phyloP scores from a whole-genome alignment of 768 basidiomycete species.

The Auriculariales sp. region DNA sequence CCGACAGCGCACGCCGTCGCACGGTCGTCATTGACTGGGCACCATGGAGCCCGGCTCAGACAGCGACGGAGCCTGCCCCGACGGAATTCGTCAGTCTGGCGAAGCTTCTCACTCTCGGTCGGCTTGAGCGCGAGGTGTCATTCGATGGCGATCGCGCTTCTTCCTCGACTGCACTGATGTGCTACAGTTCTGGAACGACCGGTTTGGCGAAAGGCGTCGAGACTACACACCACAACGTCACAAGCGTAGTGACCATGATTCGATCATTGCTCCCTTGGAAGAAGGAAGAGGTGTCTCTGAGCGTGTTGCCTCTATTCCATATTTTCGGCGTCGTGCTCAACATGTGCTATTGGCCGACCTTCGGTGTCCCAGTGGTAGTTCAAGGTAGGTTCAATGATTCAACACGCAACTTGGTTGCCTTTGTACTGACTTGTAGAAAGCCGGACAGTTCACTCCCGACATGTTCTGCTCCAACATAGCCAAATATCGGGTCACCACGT shows the following conservation, averaged over 20 bases:
- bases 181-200: constrained; percentile 57
- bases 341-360: constrained; percentile 1
- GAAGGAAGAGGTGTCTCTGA: constrained; percentile 37
- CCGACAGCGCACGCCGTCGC: constrained; percentile 32
- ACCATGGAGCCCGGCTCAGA: constrained; percentile 20
- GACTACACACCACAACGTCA: constrained; percentile 40
- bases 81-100: constrained; percentile 25
- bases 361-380: constrained; percentile 14
- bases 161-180: constrained; percentile 48
- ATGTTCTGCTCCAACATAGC: constrained; percentile 52
- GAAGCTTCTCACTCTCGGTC: constrained; percentile 36
- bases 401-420: neutral
- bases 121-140: constrained; percentile 35
- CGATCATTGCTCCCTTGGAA: constrained; percentile 26
- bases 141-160: constrained; percentile 37
- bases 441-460: constrained; percentile 48
- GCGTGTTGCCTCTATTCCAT: constrained; percentile 40
- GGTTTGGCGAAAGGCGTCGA: constrained; percentile 63
- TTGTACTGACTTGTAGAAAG: constrained; percentile 32
- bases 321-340: constrained; percentile 4
- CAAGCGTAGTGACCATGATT: constrained; percentile 39
- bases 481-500: constrained; percentile 42
- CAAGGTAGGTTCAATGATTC: neutral
- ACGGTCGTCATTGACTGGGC: constrained; percentile 36
- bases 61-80: constrained; percentile 12